Evolutionary conservation across 305 asterid genomes (phyloP).

Genomic region (Fraxinus ornus): DNA sequence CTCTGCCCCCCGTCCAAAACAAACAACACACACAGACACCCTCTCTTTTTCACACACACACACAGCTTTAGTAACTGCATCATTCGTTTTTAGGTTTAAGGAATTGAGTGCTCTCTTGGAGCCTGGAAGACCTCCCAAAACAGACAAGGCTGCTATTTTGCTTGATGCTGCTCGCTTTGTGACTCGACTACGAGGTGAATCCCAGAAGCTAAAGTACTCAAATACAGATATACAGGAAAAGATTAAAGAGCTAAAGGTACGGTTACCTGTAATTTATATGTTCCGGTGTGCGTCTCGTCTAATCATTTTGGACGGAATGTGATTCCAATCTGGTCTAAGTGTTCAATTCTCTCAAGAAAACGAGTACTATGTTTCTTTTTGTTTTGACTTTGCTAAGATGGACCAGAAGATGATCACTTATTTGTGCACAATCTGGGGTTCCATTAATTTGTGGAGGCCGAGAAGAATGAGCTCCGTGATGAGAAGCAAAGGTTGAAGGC

Average conservation of each 20-base stretch:
- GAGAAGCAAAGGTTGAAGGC: slow-evolving; percentile 93
- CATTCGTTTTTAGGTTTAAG: slow-evolving; percentile 49
- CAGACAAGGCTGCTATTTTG: slow-evolving; percentile 84
- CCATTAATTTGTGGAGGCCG: slow-evolving; percentile 42
- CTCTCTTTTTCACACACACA: not conserved
- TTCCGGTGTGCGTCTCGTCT: not conserved
- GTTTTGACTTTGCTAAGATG: slow-evolving; percentile 7
- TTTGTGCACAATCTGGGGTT: not conserved
- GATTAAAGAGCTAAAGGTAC: slow-evolving; percentile 86
- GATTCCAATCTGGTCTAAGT: not conserved
- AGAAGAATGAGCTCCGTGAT: slow-evolving; percentile 92
- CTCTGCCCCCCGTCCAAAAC: not conserved
- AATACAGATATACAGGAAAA: slow-evolving; percentile 70
- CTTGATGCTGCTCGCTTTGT: slow-evolving; percentile 88
- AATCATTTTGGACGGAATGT: not conserved
- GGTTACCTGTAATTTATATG: not conserved
- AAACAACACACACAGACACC: not conserved
- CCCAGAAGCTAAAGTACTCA: slow-evolving; percentile 87
- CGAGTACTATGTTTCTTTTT: not conserved
- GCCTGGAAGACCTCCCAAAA: slow-evolving; percentile 90
- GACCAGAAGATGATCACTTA: not conserved
- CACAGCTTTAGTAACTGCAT: slow-evolving; percentile 18
- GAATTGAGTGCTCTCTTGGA: slow-evolving; percentile 89
- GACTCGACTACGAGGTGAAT: slow-evolving; percentile 70
- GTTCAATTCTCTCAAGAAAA: not conserved